Evolutionary conservation across 306 rosid genomes (phyloP).

Genomic region (Vigna mungo): DNA sequence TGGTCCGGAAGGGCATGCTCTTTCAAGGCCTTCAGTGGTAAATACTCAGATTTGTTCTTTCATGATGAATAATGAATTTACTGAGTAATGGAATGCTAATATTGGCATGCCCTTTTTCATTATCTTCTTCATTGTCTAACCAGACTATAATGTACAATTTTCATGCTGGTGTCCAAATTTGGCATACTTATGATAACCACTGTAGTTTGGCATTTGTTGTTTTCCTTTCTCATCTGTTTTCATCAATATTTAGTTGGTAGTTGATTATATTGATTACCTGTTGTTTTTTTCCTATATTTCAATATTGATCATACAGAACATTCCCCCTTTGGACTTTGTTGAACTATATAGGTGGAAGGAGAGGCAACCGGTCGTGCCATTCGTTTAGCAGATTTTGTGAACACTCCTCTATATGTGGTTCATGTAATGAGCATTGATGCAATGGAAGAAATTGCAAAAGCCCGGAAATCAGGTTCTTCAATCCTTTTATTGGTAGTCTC

Average conservation of each 20-base stretch:
- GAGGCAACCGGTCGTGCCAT: conserved; percentile 97
- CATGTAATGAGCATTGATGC: conserved; percentile 99
- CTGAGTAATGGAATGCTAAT: conserved; percentile 19
- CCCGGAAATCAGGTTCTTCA: conserved; percentile 77
- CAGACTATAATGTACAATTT: conserved; percentile 2
- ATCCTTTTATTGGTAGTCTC: conserved; percentile 24
- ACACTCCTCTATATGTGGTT: conserved; percentile 89
- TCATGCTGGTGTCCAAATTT: conserved; percentile 15
- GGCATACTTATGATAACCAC: not conserved
- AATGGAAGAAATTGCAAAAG: conserved; percentile 92
- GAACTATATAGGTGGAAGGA: conserved; percentile 75
- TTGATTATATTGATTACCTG: conserved; percentile 21
- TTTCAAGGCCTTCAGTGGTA: conserved; percentile 93
- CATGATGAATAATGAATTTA: conserved; percentile 11
- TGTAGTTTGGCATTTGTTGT: not conserved
- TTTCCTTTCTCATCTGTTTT: conserved; percentile 17
- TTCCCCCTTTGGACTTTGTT: conserved; percentile 42
- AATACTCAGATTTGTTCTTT: conserved; percentile 25
- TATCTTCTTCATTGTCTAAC: not conserved
- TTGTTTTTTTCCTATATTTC: conserved; percentile 11
- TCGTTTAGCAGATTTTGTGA: conserved; percentile 78
- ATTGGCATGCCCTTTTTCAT: conserved; percentile 11
- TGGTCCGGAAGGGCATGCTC: conserved; percentile 96
- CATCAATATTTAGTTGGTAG: conserved; percentile 1
- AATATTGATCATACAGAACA: conserved; percentile 5